phyloP scores from a whole-genome alignment of 345 rosid genomes.

The Garcia nutans region DNA sequence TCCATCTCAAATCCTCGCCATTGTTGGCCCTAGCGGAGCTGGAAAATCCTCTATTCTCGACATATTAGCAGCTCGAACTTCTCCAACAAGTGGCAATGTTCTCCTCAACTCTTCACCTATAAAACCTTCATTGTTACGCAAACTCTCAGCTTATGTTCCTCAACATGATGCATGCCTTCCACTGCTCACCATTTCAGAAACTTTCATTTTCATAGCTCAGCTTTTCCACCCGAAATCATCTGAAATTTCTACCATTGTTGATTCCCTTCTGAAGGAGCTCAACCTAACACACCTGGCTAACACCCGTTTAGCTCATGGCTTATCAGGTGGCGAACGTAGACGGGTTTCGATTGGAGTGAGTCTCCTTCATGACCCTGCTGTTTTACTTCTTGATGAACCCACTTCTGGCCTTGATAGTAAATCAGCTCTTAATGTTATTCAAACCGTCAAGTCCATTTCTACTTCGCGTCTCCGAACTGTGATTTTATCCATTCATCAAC shows the following conservation, averaged over 20 bases:
- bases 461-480: slow-evolving; percentile 65
- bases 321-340: slow-evolving; percentile 85
- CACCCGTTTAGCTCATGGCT: slow-evolving; percentile 49
- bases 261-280: slow-evolving; percentile 61
- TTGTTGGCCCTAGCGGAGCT: slow-evolving; percentile 96
- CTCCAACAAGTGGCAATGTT: slow-evolving; percentile 70
- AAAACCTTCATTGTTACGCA: slow-evolving; percentile 76
- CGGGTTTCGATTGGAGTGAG: slow-evolving; percentile 85
- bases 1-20: slow-evolving; percentile 84
- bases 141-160: slow-evolving; percentile 84
- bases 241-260: slow-evolving; percentile 38
- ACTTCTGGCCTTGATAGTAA: slow-evolving; percentile 86
- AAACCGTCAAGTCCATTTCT: slow-evolving; percentile 63
- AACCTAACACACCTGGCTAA: slow-evolving; percentile 55
- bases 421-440: slow-evolving; percentile 75
- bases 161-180: slow-evolving; percentile 80
- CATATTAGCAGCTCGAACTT: slow-evolving; percentile 75
- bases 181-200: slow-evolving; percentile 72
- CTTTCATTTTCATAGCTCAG: slow-evolving; percentile 67
- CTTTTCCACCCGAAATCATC: slow-evolving; percentile 54
- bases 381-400: slow-evolving; percentile 86
- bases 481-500: slow-evolving; percentile 89
- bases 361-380: slow-evolving; percentile 81
- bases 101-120: slow-evolving; percentile 68
- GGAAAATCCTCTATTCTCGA: slow-evolving; percentile 96